These are phyloP conservation scores for Trametes punicea DNA, from an alignment of 768 basidiomycete species.

Conservation along the genomic window DNA sequence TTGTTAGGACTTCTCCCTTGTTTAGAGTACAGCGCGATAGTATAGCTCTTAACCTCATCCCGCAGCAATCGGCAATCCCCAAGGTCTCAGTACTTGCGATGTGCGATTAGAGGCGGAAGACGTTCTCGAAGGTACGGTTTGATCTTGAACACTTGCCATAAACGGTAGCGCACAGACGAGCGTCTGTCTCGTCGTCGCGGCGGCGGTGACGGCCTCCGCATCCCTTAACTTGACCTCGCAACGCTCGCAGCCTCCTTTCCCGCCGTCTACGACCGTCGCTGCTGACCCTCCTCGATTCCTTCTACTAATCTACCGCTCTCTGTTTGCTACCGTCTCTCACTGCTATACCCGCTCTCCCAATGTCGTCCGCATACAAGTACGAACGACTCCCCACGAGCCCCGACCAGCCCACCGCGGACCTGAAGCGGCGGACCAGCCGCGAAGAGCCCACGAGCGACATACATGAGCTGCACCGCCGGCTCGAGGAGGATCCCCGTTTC, in stretches of 20 bases:
- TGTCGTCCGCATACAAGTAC: slow-evolving; percentile 13
- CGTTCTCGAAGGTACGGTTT: background rate
- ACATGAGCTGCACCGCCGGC: slow-evolving; percentile 26
- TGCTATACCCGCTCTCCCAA: background rate
- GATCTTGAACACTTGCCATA: background rate
- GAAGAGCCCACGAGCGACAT: slow-evolving; percentile 27
- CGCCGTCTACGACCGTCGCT: too few species aligned
- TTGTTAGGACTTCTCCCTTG: background rate
- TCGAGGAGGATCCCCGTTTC: slow-evolving; percentile 43
- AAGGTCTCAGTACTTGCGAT: too few species aligned
- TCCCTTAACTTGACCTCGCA: background rate
- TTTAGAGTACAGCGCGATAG: too few species aligned
- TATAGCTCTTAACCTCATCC: too few species aligned
- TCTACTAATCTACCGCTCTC: background rate
- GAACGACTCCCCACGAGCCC: slow-evolving; percentile 12
- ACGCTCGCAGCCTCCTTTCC: background rate
- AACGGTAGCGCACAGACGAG: background rate
- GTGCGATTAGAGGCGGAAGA: too few species aligned
- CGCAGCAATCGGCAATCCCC: too few species aligned
- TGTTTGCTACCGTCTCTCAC: background rate
- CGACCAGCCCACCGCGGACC: slow-evolving; percentile 5
- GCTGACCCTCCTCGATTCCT: background rate
- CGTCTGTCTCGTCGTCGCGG: background rate
- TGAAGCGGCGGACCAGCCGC: slow-evolving; percentile 15
- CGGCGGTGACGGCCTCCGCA: background rate